These are phyloP conservation scores for Ammopiptanthus mongolicus DNA, from an alignment of 306 rosid genomes.

Conservation along the genomic window DNA sequence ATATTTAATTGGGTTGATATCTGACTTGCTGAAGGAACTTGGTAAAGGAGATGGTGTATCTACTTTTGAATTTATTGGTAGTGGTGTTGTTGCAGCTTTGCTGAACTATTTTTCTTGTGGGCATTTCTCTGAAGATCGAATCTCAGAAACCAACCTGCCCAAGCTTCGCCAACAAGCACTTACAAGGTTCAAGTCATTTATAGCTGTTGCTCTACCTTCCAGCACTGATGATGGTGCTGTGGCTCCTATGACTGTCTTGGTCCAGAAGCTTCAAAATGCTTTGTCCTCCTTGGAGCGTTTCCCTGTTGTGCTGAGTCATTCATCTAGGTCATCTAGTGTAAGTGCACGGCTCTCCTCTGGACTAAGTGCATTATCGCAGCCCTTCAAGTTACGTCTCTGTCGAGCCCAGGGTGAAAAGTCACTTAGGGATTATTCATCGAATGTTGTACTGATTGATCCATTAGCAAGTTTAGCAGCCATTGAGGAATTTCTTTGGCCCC, in stretches of 20 bases:
- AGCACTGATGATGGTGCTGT: slow-evolving; percentile 29
- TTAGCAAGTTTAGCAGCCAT: slow-evolving; percentile 94
- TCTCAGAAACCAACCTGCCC: slow-evolving; percentile 63
- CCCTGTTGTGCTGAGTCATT: slow-evolving; percentile 94
- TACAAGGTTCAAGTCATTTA: slow-evolving; percentile 75
- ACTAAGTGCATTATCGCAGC: slow-evolving; percentile 85
- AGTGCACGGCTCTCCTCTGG: slow-evolving; percentile 95
- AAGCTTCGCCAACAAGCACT: slow-evolving; percentile 89
- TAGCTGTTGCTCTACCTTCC: slow-evolving; percentile 80
- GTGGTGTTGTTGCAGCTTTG: slow-evolving; percentile 89
- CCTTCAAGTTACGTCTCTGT: slow-evolving; percentile 90
- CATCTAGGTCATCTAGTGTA: slow-evolving; percentile 87
- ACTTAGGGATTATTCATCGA: slow-evolving; percentile 87
- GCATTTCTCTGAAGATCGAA: slow-evolving; percentile 69
- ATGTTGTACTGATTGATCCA: slow-evolving; percentile 91
- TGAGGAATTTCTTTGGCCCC: slow-evolving; percentile 97
- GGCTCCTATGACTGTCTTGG: slow-evolving; percentile 73
- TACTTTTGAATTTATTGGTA: slow-evolving; percentile 96
- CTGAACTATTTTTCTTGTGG: slow-evolving; percentile 91
- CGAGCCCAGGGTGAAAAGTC: slow-evolving; percentile 93
- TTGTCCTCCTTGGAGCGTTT: slow-evolving; percentile 94
- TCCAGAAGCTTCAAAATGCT: slow-evolving; percentile 98
- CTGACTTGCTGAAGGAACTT: slow-evolving; percentile 88
- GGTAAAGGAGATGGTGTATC: slow-evolving; percentile 98
- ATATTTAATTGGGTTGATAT: slow-evolving; percentile 59